phyloP scores from a whole-genome alignment of 164 flowering plant genomes.

The Kalanchoe fedtschenkoi region DNA sequence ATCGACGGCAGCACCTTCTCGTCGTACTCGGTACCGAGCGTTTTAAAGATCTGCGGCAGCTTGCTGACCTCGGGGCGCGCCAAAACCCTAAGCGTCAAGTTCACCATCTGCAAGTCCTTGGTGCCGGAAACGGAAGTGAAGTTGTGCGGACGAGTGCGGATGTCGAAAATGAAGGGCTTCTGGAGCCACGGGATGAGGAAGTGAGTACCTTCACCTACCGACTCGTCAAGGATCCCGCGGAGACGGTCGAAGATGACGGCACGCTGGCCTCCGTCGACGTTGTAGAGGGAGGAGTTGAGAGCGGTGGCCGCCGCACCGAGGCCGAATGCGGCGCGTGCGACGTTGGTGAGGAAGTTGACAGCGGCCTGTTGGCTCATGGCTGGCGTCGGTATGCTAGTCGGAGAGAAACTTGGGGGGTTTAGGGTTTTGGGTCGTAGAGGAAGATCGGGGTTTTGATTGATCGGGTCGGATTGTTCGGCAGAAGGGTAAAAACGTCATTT shows the following conservation, averaged over 20 bases:
- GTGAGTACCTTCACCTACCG: constrained; percentile 77
- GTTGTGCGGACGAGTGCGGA: constrained; percentile 74
- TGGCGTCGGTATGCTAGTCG: not conserved
- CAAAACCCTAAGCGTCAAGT: constrained; percentile 67
- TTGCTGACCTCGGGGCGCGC: constrained; percentile 58
- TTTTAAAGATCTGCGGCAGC: constrained; percentile 56
- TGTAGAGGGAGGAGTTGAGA: constrained; percentile 54
- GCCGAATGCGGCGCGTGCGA: constrained; percentile 56
- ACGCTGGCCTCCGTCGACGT: constrained; percentile 54
- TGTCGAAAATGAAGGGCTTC: constrained; percentile 71
- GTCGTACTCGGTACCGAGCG: constrained; percentile 74
- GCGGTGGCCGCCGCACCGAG: constrained; percentile 46
- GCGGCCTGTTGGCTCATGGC: constrained; percentile 31
- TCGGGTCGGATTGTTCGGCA: too few species aligned
- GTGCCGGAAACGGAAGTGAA: constrained; percentile 81
- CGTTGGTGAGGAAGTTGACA: constrained; percentile 42
- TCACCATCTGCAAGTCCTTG: constrained; percentile 87
- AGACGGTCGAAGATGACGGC: constrained; percentile 51
- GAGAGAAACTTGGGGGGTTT: not conserved
- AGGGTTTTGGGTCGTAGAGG: too few species aligned
- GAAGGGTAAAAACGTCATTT: too few species aligned
- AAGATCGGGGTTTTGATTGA: too few species aligned
- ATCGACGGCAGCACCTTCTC: constrained; percentile 86
- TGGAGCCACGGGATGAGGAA: constrained; percentile 76
- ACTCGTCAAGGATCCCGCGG: constrained; percentile 35